Evolutionary conservation across 371 early-diverging fungal genomes (phyloP), one percentile per base, ranked within the genome.

Genomic region (Gilbertella persicaria): DNA sequence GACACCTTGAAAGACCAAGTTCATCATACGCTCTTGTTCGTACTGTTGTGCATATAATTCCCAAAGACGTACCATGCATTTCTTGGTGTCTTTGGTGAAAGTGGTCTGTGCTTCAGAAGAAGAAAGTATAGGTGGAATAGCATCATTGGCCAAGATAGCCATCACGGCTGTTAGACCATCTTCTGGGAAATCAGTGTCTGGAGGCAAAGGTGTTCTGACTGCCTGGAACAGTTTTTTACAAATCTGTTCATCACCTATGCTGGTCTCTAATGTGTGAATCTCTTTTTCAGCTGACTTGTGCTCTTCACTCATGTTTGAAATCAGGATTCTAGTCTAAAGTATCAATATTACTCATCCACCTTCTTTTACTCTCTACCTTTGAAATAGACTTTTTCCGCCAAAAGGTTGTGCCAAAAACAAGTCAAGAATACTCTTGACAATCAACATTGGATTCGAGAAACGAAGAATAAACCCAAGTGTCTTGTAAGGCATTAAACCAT

Each of bases 371-470:
- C 21, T 29, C 23, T 63, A 73, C 79, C 87, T 69, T 52, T 87
- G 87, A 58, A 84, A 71, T 38, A 87, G 44, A 62, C 83, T 83
- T 26, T 69, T 62, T 3, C 75, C 71, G n/a, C 87, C 87, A 60
- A 87, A 82, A 2, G 87, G 87, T 36, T 84, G 87, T 0, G 87
- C 84, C 48, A 87, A 49, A 43, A 87, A 83, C 19, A 87, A 40
- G 50, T 87, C 85, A 43, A 85, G 50, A 5, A 85, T 66, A 10
- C 77, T 77, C 51, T 82, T 87, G 43, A 84, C 75, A 73, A 87
- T 81, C 0, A 64, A 72, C 58, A 84, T 72, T 6, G 87, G 87
- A 50, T 87, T 87, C 1, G 85, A 84, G 10, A 79, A 56, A 46
- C 70, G 74, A 28, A 87, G 60, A 13, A 84, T 64, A 7, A 75